Conservation (phyloP, 345 rosid genomes). For the Lumnitzera littorea region DNA sequence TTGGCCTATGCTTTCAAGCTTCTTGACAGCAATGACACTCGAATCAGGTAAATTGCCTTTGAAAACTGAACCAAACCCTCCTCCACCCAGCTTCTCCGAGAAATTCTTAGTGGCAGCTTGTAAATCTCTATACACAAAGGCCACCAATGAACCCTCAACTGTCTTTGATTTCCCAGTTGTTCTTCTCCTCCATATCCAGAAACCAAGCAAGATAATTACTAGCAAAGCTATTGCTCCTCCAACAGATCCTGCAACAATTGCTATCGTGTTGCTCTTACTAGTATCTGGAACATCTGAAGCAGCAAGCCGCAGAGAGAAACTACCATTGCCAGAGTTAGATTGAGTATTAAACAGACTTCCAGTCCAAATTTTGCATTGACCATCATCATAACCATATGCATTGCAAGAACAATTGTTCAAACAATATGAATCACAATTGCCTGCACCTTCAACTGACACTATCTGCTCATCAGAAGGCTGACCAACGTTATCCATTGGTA, state of each 20-base stretch:
- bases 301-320: slow-evolving; percentile 48
- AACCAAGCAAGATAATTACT: slow-evolving; percentile 15
- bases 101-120: slow-evolving; percentile 68
- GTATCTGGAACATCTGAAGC: slow-evolving; percentile 48
- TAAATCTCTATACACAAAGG: slow-evolving; percentile 58
- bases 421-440: slow-evolving; percentile 40
- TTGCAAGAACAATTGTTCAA: slow-evolving; percentile 48
- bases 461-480: slow-evolving; percentile 15
- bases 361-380: slow-evolving; percentile 45
- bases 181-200: slow-evolving; percentile 27
- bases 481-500: slow-evolving; percentile 7
- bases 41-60: slow-evolving; percentile 63
- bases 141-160: slow-evolving; percentile 57
- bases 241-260: slow-evolving; percentile 8
- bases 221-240: slow-evolving; percentile 28
- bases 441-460: slow-evolving; percentile 12
- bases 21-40: slow-evolving; percentile 67
- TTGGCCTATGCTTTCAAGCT: slow-evolving; percentile 66
- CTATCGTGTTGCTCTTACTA: slow-evolving; percentile 16
- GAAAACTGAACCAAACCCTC: slow-evolving; percentile 87
- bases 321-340: slow-evolving; percentile 26
- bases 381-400: slow-evolving; percentile 47
- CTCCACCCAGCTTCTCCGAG: slow-evolving; percentile 70
- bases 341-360: slow-evolving; percentile 38
- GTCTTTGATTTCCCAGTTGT: slow-evolving; percentile 14